These are phyloP conservation scores for Podospora bellae-mahoneyi DNA, from an alignment of 495 filamentous ascomycete species.

Conservation along the genomic window DNA sequence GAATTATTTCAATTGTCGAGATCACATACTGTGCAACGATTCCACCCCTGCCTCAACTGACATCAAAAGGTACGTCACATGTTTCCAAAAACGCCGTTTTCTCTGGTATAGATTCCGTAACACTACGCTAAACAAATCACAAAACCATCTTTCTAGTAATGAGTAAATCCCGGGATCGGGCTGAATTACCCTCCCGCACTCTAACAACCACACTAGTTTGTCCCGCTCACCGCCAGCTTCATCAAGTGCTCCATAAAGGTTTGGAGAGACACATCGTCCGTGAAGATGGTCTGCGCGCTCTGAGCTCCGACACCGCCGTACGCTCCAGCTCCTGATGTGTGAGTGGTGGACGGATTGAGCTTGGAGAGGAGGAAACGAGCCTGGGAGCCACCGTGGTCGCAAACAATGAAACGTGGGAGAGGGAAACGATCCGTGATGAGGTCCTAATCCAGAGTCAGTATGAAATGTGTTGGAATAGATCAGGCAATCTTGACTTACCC, in stretches of 20 bases:
- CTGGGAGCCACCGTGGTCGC: constrained; percentile 96
- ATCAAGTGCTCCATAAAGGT: constrained; percentile 99
- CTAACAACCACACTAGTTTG: constrained; percentile 40
- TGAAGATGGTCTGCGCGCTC: constrained; percentile 97
- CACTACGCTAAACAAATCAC: constrained; percentile 12
- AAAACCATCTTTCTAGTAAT: constrained; percentile 9
- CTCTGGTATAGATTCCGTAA: constrained; percentile 6
- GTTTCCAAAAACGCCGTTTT: constrained; percentile 4
- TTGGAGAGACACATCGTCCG: constrained; percentile 96
- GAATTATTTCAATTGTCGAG: neutral
- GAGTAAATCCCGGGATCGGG: neutral
- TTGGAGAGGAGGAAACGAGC: constrained; percentile 97
- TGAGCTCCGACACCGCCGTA: constrained; percentile 84
- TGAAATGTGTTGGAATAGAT: constrained; percentile 2
- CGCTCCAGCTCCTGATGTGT: constrained; percentile 72
- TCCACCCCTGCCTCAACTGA: neutral
- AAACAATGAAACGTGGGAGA: constrained; percentile 96
- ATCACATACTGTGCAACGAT: neutral
- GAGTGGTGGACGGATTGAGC: constrained; percentile 97
- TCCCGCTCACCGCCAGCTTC: constrained; percentile 71
- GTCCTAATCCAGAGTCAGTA: constrained; percentile 57
- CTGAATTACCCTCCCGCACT: neutral
- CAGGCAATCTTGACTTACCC: constrained; percentile 53
- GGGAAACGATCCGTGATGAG: constrained; percentile 97
- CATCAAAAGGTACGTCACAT: neutral